phyloP scores from a whole-genome alignment of 371 early-diverging fungal species.

The Batkoa obscura region DNA sequence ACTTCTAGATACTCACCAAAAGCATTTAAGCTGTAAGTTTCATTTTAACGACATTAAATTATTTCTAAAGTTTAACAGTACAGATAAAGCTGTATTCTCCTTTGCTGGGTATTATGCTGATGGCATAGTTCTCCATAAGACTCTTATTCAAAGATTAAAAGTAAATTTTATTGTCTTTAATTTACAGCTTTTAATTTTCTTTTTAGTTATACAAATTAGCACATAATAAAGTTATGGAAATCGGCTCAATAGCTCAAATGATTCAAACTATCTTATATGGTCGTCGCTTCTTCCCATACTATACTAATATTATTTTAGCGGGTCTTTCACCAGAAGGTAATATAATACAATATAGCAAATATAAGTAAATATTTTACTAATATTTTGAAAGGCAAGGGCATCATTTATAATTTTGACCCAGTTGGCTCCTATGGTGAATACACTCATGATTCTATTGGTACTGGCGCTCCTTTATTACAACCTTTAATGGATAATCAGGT shows the following conservation, averaged over 20 bases:
- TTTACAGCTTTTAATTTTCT: background rate
- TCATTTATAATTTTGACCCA: conserved; percentile 89
- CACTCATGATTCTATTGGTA: conserved; percentile 68
- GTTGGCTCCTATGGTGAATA: conserved; percentile 87
- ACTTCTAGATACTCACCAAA: conserved; percentile 90
- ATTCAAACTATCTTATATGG: conserved; percentile 83
- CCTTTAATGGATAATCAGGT: conserved; percentile 96
- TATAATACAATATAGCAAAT: background rate
- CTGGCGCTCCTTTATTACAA: conserved; percentile 83
- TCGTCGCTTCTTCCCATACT: conserved; percentile 97
- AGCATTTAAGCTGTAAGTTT: conserved; percentile 53
- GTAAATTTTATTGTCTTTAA: conserved; percentile 20
- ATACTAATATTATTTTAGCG: conserved; percentile 75
- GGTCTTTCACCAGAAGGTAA: conserved; percentile 80
- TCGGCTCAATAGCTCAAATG: conserved; percentile 84
- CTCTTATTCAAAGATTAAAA: conserved; percentile 72
- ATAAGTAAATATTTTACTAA: background rate
- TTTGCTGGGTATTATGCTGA: conserved; percentile 95
- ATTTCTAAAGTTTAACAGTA: conserved; percentile 14
- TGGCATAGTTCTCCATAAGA: conserved; percentile 65
- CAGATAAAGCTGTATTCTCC: conserved; percentile 74
- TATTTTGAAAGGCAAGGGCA: conserved; percentile 45
- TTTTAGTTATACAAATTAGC: conserved; percentile 73
- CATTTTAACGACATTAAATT: background rate
- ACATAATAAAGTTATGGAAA: conserved; percentile 79